These are phyloP conservation scores for Gamarada debralockiae DNA, from an alignment of 495 filamentous ascomycete species.

Conservation along the genomic window DNA sequence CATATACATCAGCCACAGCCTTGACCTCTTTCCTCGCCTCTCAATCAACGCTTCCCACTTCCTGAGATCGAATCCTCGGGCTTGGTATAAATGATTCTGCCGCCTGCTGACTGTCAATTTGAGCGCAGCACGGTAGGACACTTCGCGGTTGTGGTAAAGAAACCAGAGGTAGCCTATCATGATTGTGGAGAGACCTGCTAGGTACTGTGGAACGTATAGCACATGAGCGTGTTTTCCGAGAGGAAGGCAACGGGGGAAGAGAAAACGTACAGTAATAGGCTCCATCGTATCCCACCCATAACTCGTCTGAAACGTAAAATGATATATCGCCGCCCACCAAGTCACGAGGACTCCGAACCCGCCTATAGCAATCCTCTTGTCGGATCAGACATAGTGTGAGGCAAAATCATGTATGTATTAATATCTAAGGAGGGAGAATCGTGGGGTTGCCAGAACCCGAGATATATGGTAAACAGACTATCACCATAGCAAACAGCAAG, in stretches of 20 bases:
- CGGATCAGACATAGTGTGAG: too few species aligned
- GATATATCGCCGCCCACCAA: slow-evolving; percentile 80
- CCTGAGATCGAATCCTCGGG: slow-evolving; percentile 66
- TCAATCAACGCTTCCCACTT: slow-evolving; percentile 75
- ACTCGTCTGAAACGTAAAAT: slow-evolving; percentile 71
- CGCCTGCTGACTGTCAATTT: slow-evolving; percentile 79
- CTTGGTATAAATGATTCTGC: slow-evolving; percentile 73
- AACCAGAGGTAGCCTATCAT: slow-evolving; percentile 94
- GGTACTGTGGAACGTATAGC: slow-evolving; percentile 45
- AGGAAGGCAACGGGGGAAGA: too few species aligned
- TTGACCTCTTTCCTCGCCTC: slow-evolving; percentile 80
- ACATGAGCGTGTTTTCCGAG: too few species aligned
- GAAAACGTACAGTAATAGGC: slow-evolving; percentile 59
- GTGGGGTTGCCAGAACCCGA: too few species aligned
- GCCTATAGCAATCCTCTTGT: slow-evolving; percentile 72
- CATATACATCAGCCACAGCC: slow-evolving; percentile 79
- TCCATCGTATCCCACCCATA: slow-evolving; percentile 91
- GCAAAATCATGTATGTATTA: too few species aligned
- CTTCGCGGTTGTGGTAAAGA: slow-evolving; percentile 86
- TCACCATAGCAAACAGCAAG: too few species aligned
- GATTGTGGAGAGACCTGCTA: slow-evolving; percentile 75
- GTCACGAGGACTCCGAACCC: slow-evolving; percentile 66
- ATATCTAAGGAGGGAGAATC: too few species aligned
- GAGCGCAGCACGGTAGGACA: slow-evolving; percentile 78
- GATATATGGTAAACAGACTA: too few species aligned